Evolutionary conservation across 2,329 filamentous ascomycete species (phyloP).

Genomic region (Cordyceps pruinosa): DNA sequence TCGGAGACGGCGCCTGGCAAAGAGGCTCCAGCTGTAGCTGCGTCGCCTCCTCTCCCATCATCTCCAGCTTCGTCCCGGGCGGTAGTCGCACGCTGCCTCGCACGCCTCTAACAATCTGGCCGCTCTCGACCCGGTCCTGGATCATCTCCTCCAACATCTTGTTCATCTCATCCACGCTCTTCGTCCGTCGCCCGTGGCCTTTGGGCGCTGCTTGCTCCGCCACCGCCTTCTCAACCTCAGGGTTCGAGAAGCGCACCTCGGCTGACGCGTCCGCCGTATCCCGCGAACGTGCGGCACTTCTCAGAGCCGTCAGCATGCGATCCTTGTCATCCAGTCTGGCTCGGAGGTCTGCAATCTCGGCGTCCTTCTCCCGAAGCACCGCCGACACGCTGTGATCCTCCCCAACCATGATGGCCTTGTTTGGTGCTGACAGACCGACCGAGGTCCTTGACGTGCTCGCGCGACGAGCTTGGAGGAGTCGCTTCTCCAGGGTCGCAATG

Average conservation of each 20-base stretch:
- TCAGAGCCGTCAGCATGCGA: conserved; percentile 80
- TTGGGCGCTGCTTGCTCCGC: conserved; percentile 20
- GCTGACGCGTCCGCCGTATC: conserved; percentile 62
- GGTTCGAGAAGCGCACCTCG: conserved; percentile 25
- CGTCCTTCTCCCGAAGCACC: conserved; percentile 78
- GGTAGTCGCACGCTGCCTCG: conserved; percentile 61
- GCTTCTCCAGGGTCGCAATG: conserved; percentile 87
- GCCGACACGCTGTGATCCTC: conserved; percentile 71
- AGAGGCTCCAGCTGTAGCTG: conserved; percentile 34
- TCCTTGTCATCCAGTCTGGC: conserved; percentile 91
- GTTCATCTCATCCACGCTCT: conserved; percentile 86
- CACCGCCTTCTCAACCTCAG: conserved; percentile 17
- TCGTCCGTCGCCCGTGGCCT: conserved; percentile 45
- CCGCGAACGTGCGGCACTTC: conserved; percentile 76
- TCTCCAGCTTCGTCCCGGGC: conserved; percentile 35
- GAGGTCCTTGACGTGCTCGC: conserved; percentile 87
- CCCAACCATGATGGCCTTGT: conserved; percentile 60
- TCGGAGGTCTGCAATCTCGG: conserved; percentile 85
- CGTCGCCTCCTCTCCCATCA: conserved; percentile 26
- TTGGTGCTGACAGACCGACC: conserved; percentile 56
- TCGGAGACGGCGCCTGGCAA: conserved; percentile 30
- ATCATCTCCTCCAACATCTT: conserved; percentile 96
- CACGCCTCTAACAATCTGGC: conserved; percentile 59
- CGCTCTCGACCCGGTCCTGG: conserved; percentile 73
- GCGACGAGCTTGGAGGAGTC: conserved; percentile 80